Percentiles rank a stretch among this genome's conserved stretches.
Evolutionary conservation across 176 grass and related monocot species (phyloP).

Genomic region (Musa troglodytarum): DNA sequence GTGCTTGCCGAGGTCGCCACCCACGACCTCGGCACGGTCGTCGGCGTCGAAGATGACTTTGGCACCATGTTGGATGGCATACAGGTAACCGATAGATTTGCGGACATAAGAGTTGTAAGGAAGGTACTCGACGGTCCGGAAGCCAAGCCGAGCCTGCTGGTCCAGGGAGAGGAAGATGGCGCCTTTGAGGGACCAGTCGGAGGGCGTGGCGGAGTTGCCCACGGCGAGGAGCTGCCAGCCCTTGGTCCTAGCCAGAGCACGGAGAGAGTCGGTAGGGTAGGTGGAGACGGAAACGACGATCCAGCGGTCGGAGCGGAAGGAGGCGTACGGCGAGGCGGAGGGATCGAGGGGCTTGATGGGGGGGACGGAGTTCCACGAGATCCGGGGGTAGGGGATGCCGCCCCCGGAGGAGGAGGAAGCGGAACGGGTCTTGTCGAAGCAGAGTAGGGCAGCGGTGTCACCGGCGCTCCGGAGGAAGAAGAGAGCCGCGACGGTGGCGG

Average conservation of each 20-base stretch:
- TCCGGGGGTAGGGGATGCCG: slow-evolving; percentile 47
- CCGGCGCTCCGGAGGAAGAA: slow-evolving; percentile 76
- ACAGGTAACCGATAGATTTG: slow-evolving; percentile 81
- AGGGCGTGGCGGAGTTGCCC: slow-evolving; percentile 66
- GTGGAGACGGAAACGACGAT: slow-evolving; percentile 79
- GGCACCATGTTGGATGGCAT: slow-evolving; percentile 86
- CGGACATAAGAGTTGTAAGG: slow-evolving; percentile 80
- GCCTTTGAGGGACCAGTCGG: slow-evolving; percentile 75
- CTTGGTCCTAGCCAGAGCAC: slow-evolving; percentile 51
- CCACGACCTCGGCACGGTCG: slow-evolving; percentile 71
- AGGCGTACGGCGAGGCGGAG: slow-evolving; percentile 33
- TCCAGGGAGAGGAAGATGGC: slow-evolving; percentile 92
- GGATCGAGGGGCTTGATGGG: slow-evolving; percentile 22
- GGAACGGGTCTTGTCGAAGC: slow-evolving; percentile 49
- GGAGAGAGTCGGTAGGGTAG: slow-evolving; percentile 48
- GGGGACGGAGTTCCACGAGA: slow-evolving; percentile 57
- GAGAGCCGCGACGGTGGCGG: slow-evolving; percentile 56
- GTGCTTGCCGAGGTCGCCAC: slow-evolving; percentile 59
- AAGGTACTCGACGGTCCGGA: slow-evolving; percentile 85
- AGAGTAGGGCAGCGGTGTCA: slow-evolving; percentile 60
- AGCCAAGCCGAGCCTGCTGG: slow-evolving; percentile 76
- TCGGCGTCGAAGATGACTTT: slow-evolving; percentile 87
- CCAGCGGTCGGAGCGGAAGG: slow-evolving; percentile 76
- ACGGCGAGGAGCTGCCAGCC: slow-evolving; percentile 87
- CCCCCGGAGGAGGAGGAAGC: slow-evolving; percentile 18